Conservation (phyloP, 192 early-diverging fungal genomes). For the Coemansia interrupta region DNA sequence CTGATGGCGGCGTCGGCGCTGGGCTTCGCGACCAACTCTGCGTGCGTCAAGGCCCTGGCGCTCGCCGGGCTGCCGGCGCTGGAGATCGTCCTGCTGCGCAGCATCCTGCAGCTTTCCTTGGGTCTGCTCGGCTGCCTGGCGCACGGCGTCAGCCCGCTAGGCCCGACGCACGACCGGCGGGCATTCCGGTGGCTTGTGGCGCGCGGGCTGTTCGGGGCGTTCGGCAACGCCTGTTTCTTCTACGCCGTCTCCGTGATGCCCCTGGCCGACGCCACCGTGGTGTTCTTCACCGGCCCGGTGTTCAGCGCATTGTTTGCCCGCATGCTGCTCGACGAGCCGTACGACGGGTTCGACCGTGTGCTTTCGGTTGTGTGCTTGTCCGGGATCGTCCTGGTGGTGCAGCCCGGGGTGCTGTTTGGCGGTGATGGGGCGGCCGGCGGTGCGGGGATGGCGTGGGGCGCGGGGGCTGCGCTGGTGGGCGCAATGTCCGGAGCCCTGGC, state of each 20-base stretch:
- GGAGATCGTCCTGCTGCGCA: constrained; percentile 71
- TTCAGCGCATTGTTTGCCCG: constrained; percentile 70
- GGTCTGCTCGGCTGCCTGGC: constrained; percentile 57
- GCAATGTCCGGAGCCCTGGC: constrained; percentile 62
- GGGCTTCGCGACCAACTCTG: constrained; percentile 68
- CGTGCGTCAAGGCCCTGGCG: constrained; percentile 64
- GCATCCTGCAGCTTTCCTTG: constrained; percentile 61
- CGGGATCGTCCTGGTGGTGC: constrained; percentile 64
- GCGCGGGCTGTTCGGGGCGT: constrained; percentile 63
- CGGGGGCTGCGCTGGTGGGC: constrained; percentile 55
- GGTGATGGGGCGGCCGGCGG: not conserved
- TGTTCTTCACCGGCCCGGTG: constrained; percentile 75
- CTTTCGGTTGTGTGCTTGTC: constrained; percentile 57
- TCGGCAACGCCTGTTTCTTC: constrained; percentile 69
- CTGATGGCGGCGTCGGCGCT: constrained; percentile 69
- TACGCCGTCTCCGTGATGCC: constrained; percentile 65
- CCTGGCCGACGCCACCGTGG: constrained; percentile 70
- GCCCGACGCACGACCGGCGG: constrained; percentile 25
- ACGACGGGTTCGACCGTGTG: constrained; percentile 56
- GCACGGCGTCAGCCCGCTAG: constrained; percentile 56
- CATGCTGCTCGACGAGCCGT: constrained; percentile 61
- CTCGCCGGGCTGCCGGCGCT: constrained; percentile 59
- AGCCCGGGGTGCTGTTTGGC: constrained; percentile 54
- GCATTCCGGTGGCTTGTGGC: constrained; percentile 59
- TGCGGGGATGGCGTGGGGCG: constrained; percentile 32